Percentiles rank a stretch among this genome's conserved stretches.
phyloP scores from a whole-genome alignment of 2,329 filamentous ascomycete genomes.

The Bipolaris bicolor region DNA sequence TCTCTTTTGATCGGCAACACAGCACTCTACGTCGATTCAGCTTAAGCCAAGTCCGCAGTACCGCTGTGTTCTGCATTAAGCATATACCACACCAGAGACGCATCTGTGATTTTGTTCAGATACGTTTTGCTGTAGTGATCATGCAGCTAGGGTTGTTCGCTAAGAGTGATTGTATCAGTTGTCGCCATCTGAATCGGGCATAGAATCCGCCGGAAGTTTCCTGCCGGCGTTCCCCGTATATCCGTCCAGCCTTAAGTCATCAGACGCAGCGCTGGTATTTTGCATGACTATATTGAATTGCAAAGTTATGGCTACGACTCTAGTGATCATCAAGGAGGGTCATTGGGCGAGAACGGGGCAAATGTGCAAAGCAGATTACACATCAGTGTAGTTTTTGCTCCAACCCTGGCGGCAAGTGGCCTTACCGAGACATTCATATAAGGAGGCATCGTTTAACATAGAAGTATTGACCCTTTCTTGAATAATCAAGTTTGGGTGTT shows the following conservation, averaged over 20 bases:
- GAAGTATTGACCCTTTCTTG: neutral
- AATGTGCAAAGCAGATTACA: neutral
- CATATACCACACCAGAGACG: neutral
- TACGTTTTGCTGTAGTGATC: neutral
- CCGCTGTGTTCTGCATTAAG: neutral
- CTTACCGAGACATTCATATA: neutral
- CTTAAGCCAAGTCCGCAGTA: neutral
- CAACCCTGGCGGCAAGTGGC: neutral
- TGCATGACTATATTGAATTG: conserved; percentile 2
- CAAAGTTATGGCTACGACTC: conserved; percentile 4
- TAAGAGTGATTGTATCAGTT: neutral
- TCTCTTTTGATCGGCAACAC: neutral
- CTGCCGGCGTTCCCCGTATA: conserved; percentile 5
- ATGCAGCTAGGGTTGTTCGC: neutral
- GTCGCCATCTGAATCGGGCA: conserved; percentile 7
- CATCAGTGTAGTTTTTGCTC: neutral
- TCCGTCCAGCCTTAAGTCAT: conserved; percentile 1
- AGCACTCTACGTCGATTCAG: neutral
- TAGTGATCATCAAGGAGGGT: neutral
- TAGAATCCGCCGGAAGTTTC: conserved; percentile 11
- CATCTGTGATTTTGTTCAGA: neutral
- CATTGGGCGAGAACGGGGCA: neutral
- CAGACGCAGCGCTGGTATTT: conserved; percentile 5
- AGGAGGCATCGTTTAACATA: conserved; percentile 3
- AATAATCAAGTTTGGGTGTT: neutral